phyloP scores from a whole-genome alignment of 2,329 filamentous ascomycete genomes.

The Sarocladium kiliense region DNA sequence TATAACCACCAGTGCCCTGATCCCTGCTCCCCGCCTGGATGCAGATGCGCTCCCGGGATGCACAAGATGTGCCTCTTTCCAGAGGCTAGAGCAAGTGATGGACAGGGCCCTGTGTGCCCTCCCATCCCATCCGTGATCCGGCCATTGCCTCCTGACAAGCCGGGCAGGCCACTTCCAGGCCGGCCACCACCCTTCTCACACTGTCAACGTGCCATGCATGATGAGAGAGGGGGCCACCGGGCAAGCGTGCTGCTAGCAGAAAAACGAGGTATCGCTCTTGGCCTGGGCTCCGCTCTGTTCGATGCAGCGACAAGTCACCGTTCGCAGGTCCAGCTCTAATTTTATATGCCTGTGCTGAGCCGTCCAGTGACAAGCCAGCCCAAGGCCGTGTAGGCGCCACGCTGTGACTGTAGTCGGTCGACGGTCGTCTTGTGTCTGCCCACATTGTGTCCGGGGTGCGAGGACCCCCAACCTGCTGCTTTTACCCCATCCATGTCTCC shows the following conservation, averaged over 20 bases:
- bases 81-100: background rate
- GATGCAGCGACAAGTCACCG: conserved; percentile 11
- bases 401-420: conserved; percentile 27
- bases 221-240: background rate
- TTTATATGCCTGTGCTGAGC: conserved; percentile 33
- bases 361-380: conserved; percentile 38
- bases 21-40: background rate
- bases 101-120: background rate
- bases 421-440: background rate
- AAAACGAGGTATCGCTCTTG: conserved; percentile 7
- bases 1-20: background rate
- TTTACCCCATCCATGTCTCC: background rate
- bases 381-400: conserved; percentile 37
- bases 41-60: background rate
- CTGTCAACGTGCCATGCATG: background rate
- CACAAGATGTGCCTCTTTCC: background rate
- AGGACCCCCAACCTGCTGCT: background rate
- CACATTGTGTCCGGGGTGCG: background rate
- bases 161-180: background rate
- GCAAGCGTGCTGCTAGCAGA: background rate
- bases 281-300: conserved; percentile 3
- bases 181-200: background rate
- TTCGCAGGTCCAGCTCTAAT: conserved; percentile 31
- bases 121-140: background rate
- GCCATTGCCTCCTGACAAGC: background rate